Percentiles rank a stretch among this genome's conserved stretches.
These are phyloP conservation scores for Starmerella bacillaris DNA, from an alignment of 805 yeast species.

Conservation along the genomic window DNA sequence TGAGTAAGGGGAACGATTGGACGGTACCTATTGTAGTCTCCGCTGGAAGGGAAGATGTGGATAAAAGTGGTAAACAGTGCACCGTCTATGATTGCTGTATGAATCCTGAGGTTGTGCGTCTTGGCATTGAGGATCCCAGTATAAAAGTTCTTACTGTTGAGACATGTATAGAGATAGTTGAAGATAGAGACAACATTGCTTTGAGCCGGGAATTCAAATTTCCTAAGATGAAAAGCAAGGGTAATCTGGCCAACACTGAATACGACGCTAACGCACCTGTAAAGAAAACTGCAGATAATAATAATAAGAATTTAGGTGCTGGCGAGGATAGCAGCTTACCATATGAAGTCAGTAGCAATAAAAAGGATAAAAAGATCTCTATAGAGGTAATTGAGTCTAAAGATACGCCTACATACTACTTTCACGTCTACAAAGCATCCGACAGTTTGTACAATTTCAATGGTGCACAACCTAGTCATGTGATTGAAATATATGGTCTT, in stretches of 20 bases:
- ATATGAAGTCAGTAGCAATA: neutral
- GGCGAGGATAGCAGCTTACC: neutral
- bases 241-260: conserved; percentile 32
- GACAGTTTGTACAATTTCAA: conserved; percentile 12
- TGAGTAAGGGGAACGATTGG: conserved; percentile 59
- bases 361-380: neutral
- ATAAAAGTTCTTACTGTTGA: conserved; percentile 52
- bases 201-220: conserved; percentile 44
- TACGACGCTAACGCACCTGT: conserved; percentile 9
- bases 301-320: neutral
- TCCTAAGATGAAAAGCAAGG: conserved; percentile 63
- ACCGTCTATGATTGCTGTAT: conserved; percentile 67
- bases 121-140: conserved; percentile 42
- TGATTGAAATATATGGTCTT: conserved; percentile 13
- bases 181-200: conserved; percentile 31
- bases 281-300: neutral
- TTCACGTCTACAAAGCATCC: conserved; percentile 13
- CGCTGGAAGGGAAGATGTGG: conserved; percentile 33
- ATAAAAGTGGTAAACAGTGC: conserved; percentile 47
- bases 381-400: neutral
- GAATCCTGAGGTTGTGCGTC: conserved; percentile 40
- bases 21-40: conserved; percentile 68
- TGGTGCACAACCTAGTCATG: conserved; percentile 12
- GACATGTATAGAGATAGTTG: conserved; percentile 72
- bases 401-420: conserved; percentile 5